Evolutionary conservation across 129 eudicot species (phyloP).

Genomic region (Tagetes patula): DNA sequence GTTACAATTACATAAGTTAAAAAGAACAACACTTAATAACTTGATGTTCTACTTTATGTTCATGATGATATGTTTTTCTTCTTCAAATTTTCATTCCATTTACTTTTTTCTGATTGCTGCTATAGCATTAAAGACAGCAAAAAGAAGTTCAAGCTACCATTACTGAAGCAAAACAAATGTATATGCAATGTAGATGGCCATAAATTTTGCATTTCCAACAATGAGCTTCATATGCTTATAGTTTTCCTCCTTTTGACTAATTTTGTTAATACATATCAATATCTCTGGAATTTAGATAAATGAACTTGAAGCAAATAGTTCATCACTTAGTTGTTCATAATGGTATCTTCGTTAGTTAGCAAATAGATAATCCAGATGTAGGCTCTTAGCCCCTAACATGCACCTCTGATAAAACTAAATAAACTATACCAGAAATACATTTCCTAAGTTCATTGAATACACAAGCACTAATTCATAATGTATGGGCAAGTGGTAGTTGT

Average conservation of each 20-base stretch:
- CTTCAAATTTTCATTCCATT: too few relatives aligned
- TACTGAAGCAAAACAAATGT: too few relatives aligned
- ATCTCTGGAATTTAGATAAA: background rate
- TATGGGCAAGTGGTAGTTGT: background rate
- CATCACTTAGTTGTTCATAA: slow-evolving; percentile 5
- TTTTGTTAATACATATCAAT: background rate
- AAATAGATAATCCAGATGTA: background rate
- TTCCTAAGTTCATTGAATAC: background rate
- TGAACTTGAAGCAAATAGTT: background rate
- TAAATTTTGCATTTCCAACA: too few relatives aligned
- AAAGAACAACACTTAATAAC: too few relatives aligned
- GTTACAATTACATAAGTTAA: too few relatives aligned
- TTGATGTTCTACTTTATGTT: background rate
- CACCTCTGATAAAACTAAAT: background rate
- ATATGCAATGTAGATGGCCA: too few relatives aligned
- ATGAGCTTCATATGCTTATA: too few relatives aligned
- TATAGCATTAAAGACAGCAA: too few relatives aligned
- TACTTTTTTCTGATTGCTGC: too few relatives aligned
- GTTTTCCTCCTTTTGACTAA: background rate
- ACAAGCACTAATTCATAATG: background rate
- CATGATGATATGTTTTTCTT: background rate
- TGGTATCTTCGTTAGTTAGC: background rate
- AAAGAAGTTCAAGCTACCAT: too few relatives aligned
- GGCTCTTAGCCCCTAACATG: background rate
- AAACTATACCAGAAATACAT: background rate